Evolutionary conservation across 805 yeast species (phyloP).

Genomic region (Teunomyces atbi): DNA sequence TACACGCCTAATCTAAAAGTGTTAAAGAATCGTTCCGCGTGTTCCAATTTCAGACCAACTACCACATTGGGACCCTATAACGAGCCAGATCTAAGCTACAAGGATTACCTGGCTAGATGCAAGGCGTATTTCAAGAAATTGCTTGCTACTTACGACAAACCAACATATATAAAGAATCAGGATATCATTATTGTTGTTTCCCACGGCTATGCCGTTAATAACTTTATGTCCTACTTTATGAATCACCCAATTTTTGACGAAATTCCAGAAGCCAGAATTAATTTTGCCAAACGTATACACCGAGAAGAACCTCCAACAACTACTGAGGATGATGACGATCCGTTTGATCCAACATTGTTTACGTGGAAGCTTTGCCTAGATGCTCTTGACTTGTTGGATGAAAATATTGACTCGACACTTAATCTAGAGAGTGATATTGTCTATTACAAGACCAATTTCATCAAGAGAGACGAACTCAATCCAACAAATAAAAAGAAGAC

Average conservation of each 20-base stretch:
- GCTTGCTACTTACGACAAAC: slow-evolving; percentile 42
- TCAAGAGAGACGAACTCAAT: slow-evolving; percentile 33
- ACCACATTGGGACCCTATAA: slow-evolving; percentile 42
- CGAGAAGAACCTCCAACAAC: slow-evolving; percentile 7
- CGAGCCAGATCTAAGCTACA: slow-evolving; percentile 39
- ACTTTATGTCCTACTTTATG: slow-evolving; percentile 38
- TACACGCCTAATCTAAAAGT: slow-evolving; percentile 42
- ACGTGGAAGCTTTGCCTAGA: slow-evolving; percentile 36
- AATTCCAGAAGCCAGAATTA: slow-evolving; percentile 39
- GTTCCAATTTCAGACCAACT: slow-evolving; percentile 43
- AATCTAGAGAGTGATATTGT: slow-evolving; percentile 43
- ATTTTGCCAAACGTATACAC: slow-evolving; percentile 26
- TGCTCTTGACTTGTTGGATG: slow-evolving; percentile 28
- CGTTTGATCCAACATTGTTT: slow-evolving; percentile 14
- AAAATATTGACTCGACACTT: slow-evolving; percentile 26
- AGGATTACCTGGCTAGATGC: slow-evolving; percentile 39
- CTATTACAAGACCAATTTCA: slow-evolving; percentile 43
- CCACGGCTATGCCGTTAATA: slow-evolving; percentile 43
- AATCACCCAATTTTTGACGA: slow-evolving; percentile 46
- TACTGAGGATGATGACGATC: slow-evolving; percentile 8
- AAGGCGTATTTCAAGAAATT: slow-evolving; percentile 40
- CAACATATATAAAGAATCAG: slow-evolving; percentile 26
- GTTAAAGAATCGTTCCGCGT: slow-evolving; percentile 30
- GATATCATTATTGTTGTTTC: slow-evolving; percentile 39
- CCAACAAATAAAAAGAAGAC: slow-evolving; percentile 7